Evolutionary conservation across 1,139 yeast genomes (phyloP).

Genomic region (Blastobotrys illinoisensis): DNA sequence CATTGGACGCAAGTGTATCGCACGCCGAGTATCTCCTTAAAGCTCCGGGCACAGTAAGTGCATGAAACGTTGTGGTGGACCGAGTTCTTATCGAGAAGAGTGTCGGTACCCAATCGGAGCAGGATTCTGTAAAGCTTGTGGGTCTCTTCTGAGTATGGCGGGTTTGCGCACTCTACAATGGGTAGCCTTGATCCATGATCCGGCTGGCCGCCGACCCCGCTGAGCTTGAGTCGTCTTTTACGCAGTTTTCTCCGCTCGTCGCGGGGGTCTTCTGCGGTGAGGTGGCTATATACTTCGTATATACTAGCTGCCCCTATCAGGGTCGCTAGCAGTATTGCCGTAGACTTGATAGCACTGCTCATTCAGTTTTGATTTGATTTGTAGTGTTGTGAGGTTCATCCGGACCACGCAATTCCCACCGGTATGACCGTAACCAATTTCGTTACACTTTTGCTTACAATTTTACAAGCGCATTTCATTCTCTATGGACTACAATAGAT

Average conservation of each 20-base stretch:
- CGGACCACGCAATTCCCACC: neutral
- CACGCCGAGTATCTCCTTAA: constrained; percentile 12
- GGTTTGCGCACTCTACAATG: neutral
- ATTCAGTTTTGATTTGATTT: neutral
- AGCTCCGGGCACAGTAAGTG: constrained; percentile 6
- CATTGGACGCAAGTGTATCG: constrained; percentile 21
- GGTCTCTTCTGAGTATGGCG: constrained; percentile 8
- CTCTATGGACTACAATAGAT: no score
- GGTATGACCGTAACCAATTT: no score
- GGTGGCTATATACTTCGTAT: neutral
- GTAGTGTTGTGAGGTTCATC: neutral
- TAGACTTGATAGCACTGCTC: neutral
- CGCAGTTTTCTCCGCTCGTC: neutral
- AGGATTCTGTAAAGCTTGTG: constrained; percentile 11
- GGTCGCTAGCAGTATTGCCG: neutral
- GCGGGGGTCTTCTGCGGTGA: neutral
- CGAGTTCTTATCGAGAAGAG: constrained; percentile 2
- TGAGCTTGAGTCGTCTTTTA: neutral
- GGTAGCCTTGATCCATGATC: constrained; percentile 2
- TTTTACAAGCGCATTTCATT: no score
- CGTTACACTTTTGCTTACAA: no score
- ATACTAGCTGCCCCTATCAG: neutral
- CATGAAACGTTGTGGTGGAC: constrained; percentile 9
- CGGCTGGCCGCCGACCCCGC: neutral
- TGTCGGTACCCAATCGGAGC: constrained; percentile 10